Conservation (phyloP, 2,329 filamentous ascomycete genomes). For the Cladophialophora carrionii region DNA sequence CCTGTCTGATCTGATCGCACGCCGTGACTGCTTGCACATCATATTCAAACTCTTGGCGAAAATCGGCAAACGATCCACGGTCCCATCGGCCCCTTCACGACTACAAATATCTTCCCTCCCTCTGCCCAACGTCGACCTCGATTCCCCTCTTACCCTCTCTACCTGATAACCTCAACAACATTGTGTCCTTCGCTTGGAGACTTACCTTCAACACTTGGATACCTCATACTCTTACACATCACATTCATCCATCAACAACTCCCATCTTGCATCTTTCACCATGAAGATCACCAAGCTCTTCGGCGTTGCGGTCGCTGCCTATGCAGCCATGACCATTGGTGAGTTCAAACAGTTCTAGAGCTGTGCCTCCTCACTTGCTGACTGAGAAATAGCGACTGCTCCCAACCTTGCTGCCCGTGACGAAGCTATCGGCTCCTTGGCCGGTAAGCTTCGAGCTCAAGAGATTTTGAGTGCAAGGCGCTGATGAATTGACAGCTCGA, state of each 20-base stretch:
- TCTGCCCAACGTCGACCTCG: conserved; percentile 20
- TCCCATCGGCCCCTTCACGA: not conserved
- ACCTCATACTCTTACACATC: conserved; percentile 32
- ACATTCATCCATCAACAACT: conserved; percentile 27
- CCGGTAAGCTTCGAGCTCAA: conserved; percentile 23
- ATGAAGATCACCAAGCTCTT: conserved; percentile 34
- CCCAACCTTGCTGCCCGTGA: conserved; percentile 7
- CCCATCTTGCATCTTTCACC: conserved; percentile 29
- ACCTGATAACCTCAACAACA: conserved; percentile 22
- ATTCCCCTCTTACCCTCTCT: conserved; percentile 23
- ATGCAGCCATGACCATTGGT: conserved; percentile 25
- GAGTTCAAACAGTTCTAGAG: conserved; percentile 10
- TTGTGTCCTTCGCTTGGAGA: conserved; percentile 35
- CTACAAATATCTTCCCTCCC: conserved; percentile 31
- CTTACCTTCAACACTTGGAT: conserved; percentile 35
- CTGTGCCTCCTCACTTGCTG: conserved; percentile 11
- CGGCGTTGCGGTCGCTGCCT: conserved; percentile 20
- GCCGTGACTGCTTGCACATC: conserved; percentile 8
- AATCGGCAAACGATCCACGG: conserved; percentile 17
- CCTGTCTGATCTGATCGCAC: conserved; percentile 18
- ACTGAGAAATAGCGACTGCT: conserved; percentile 22
- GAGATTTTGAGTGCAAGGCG: not conserved
- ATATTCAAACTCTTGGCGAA: not conserved
- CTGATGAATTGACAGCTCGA: conserved; percentile 24
- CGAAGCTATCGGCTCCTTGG: conserved; percentile 23